Conservation (phyloP, 2,329 filamentous ascomycete species). For the Colletotrichum zoysiae region DNA sequence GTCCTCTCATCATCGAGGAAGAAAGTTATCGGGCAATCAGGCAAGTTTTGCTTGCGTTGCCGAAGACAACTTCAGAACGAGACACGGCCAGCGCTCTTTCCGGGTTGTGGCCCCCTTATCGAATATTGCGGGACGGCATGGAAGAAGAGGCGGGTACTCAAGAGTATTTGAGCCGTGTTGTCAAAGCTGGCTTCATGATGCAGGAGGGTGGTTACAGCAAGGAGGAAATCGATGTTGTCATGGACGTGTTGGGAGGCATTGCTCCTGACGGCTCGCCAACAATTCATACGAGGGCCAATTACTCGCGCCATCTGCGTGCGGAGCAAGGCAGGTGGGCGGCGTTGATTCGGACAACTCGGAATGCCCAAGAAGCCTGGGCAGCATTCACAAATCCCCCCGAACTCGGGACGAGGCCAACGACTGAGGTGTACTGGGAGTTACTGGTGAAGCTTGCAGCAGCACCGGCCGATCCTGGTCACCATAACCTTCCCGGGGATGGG, state of each 20-base stretch:
- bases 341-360: conserved; percentile 69
- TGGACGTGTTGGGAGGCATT: conserved; percentile 67
- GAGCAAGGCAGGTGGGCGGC: conserved; percentile 62
- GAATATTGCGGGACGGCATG: conserved; percentile 68
- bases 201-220: conserved; percentile 68
- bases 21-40: conserved; percentile 67
- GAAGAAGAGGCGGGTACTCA: conserved; percentile 66
- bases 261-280: conserved; percentile 65
- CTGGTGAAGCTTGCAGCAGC: conserved; percentile 66
- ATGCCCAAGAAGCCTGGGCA: conserved; percentile 72
- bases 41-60: conserved; percentile 64
- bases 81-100: conserved; percentile 62
- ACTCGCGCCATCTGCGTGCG: conserved; percentile 7
- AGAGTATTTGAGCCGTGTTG: conserved; percentile 66
- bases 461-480: conserved; percentile 43
- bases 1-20: conserved; percentile 64
- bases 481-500: conserved; percentile 44
- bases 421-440: conserved; percentile 69
- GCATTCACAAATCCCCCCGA: conserved; percentile 57
- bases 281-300: conserved; percentile 59
- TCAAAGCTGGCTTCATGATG: conserved; percentile 66
- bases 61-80: conserved; percentile 65
- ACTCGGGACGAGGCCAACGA: conserved; percentile 51
- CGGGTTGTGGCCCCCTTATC: conserved; percentile 72
- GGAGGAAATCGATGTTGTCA: conserved; percentile 59